Evolutionary conservation across 257 asterid genomes (phyloP).

Genomic region (Nicotiana paniculata): DNA sequence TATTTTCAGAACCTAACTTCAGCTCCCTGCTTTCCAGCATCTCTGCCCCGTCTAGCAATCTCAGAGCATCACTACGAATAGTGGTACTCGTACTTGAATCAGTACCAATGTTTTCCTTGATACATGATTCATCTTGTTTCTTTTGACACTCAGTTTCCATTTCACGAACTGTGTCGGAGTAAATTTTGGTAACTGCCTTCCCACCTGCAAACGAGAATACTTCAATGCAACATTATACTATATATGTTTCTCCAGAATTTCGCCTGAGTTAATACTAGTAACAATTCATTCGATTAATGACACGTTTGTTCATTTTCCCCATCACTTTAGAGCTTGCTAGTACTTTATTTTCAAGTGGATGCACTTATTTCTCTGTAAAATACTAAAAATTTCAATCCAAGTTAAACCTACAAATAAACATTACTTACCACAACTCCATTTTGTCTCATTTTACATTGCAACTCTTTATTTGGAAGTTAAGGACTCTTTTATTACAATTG

Average conservation of each 20-base stretch:
- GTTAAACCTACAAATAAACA: not conserved
- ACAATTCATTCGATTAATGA: not conserved
- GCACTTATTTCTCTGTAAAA: too few species aligned
- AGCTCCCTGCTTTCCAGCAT: not conserved
- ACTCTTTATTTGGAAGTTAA: too few species aligned
- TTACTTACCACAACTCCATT: too few species aligned
- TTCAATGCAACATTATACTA: too few species aligned
- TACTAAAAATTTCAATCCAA: not conserved
- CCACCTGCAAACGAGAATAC: slow-evolving; percentile 21
- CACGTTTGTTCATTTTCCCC: not conserved
- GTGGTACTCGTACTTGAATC: not conserved
- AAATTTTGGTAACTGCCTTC: slow-evolving; percentile 19
- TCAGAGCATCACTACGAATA: not conserved
- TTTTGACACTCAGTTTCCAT: slow-evolving; percentile 24
- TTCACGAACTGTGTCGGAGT: slow-evolving; percentile 24
- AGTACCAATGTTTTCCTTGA: not conserved
- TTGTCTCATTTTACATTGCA: too few species aligned
- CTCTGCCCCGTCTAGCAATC: slow-evolving; percentile 6
- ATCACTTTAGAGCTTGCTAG: not conserved
- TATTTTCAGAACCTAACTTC: not conserved
- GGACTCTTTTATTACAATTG: not conserved
- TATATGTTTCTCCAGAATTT: too few species aligned
- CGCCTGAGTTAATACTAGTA: not conserved
- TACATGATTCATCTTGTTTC: not conserved
- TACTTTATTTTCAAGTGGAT: not conserved